phyloP scores from a whole-genome alignment of 108 stramenopile species.

The Skeletonema potamos region DNA sequence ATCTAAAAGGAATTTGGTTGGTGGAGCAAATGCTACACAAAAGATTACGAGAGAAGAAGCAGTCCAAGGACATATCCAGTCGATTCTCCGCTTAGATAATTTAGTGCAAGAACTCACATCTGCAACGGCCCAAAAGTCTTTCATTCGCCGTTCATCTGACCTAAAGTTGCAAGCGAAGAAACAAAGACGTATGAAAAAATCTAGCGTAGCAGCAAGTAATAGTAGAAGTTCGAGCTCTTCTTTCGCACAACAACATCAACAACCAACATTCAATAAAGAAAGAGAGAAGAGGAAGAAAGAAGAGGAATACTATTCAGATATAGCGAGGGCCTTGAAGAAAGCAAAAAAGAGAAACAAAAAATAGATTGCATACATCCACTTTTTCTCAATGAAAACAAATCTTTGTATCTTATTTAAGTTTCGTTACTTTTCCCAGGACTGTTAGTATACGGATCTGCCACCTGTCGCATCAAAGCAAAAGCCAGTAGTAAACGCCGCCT shows the following conservation, averaged over 20 bases:
- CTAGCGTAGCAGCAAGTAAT: neutral
- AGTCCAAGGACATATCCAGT: neutral
- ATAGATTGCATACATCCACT: neutral
- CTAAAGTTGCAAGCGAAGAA: neutral
- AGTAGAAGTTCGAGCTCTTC: neutral
- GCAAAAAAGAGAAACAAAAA: neutral
- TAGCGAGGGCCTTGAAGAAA: neutral
- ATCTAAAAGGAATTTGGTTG: neutral
- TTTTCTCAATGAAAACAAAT: neutral
- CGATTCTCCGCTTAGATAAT: neutral
- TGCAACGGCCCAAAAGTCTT: neutral
- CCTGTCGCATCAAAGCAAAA: conserved; percentile 66
- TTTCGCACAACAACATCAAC: neutral
- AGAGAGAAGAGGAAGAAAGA: neutral
- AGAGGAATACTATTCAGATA: neutral
- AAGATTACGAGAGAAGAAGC: neutral
- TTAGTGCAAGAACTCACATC: neutral
- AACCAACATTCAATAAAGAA: neutral
- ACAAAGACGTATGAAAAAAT: neutral
- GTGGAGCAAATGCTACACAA: neutral
- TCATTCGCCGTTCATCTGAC: neutral
- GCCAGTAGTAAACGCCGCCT: conserved; percentile 60
- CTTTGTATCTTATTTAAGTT: too few species aligned
- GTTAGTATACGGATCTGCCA: conserved; percentile 56
- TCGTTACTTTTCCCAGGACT: too few species aligned